These are phyloP conservation scores for Cairneyella variabilis DNA, from an alignment of 495 filamentous ascomycete genomes.

Conservation along the genomic window DNA sequence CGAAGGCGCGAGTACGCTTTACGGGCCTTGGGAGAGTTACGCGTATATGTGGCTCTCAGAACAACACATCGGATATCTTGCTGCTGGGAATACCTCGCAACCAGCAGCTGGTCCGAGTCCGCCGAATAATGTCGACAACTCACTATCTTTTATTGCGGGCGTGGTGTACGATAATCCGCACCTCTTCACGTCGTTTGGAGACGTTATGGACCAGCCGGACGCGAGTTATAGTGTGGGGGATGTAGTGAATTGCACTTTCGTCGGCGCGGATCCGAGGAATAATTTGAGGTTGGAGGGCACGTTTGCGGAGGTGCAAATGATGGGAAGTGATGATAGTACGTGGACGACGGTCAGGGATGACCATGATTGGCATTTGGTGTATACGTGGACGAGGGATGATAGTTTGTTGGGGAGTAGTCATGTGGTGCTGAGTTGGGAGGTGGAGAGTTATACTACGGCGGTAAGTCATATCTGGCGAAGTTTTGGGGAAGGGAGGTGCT, in stretches of 20 bases:
- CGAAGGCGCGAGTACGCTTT: slow-evolving; percentile 93
- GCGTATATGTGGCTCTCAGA: slow-evolving; percentile 85
- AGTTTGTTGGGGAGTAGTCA: slow-evolving; percentile 68
- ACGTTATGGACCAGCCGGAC: slow-evolving; percentile 53
- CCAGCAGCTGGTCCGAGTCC: slow-evolving; percentile 62
- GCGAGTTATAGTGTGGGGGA: slow-evolving; percentile 57
- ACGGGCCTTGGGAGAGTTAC: slow-evolving; percentile 75
- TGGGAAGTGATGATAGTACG: slow-evolving; percentile 34
- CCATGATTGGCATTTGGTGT: slow-evolving; percentile 75
- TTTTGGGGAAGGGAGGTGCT: too few relatives aligned
- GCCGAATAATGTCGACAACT: slow-evolving; percentile 71
- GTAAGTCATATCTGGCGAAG: too few relatives aligned
- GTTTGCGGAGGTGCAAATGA: slow-evolving; percentile 71
- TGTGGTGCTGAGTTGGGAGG: slow-evolving; percentile 77
- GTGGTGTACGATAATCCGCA: slow-evolving; percentile 74
- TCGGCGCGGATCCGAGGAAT: slow-evolving; percentile 89
- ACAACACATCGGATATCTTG: slow-evolving; percentile 65
- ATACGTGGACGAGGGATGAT: slow-evolving; percentile 77
- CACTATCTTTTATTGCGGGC: slow-evolving; percentile 72
- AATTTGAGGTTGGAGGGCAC: slow-evolving; percentile 78
- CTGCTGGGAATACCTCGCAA: slow-evolving; percentile 39
- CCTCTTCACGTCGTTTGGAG: slow-evolving; percentile 66
- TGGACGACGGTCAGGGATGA: slow-evolving; percentile 75
- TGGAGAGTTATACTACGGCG: slow-evolving; percentile 46
- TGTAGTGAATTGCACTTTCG: slow-evolving; percentile 66